phyloP scores from a whole-genome alignment of 306 rosid genomes.

The Coriaria nepalensis region DNA sequence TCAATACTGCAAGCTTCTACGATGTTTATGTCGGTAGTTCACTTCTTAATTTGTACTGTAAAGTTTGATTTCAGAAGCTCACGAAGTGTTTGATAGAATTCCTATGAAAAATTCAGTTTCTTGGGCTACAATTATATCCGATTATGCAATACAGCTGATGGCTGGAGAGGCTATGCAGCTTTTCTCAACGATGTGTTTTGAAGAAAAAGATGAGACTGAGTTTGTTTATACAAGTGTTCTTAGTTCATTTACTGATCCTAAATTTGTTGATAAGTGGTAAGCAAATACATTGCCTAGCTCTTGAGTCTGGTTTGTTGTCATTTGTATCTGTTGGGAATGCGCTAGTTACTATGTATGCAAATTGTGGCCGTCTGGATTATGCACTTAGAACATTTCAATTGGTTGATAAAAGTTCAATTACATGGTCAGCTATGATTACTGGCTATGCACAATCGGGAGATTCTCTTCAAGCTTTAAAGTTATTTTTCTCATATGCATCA shows the following conservation, averaged over 20 bases:
- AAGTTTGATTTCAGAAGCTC: conserved; percentile 38
- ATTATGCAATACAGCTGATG: conserved; percentile 37
- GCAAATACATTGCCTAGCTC: conserved; percentile 60
- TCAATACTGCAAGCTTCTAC: conserved; percentile 28
- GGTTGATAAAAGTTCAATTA: conserved; percentile 58
- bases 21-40: conserved; percentile 79
- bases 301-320: conserved; percentile 38
- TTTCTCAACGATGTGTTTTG: conserved; percentile 28
- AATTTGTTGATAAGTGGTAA: conserved; percentile 34
- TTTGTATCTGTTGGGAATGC: conserved; percentile 60
- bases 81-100: conserved; percentile 63
- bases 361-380: conserved; percentile 63
- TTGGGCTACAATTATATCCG: conserved; percentile 80
- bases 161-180: conserved; percentile 38
- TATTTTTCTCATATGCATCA: conserved; percentile 55
- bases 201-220: conserved; percentile 30
- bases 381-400: conserved; percentile 47
- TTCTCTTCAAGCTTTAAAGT: conserved; percentile 37
- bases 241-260: conserved; percentile 32
- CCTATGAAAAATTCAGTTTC: conserved; percentile 46
- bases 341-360: conserved; percentile 70
- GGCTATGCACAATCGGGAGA: conserved; percentile 75
- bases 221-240: conserved; percentile 50
- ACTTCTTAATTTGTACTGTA: conserved; percentile 50
- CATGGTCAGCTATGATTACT: conserved; percentile 84